Evolutionary conservation across 2,329 filamentous ascomycete species (phyloP), one percentile per base, ranked within the genome.

Genomic region (Alternaria burnsii): DNA sequence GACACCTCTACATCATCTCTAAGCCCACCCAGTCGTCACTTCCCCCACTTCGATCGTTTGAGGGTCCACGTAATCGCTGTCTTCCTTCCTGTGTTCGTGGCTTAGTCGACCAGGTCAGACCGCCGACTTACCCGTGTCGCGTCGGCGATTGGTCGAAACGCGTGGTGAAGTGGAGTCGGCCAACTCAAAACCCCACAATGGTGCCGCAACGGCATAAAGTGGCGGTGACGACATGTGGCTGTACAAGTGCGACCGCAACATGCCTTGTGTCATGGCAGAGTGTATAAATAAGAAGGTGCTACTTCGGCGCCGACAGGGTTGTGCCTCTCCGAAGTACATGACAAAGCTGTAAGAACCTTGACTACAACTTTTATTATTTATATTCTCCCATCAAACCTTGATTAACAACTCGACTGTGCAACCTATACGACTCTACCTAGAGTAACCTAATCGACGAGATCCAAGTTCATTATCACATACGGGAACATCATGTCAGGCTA

Each of bases 401-500:
- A 42, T 26, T 40, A 28, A 11, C 16, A 28, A 32, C 30, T 34
- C 22, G 20, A 41, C 18, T 34, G 11, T 38, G 11, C 26, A 20
- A 24, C 11, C 40, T 14, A 9, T 22, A 24, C 53, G 22, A 24
- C 43, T n/a, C 50, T 36, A 51, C 34, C 28, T 34, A 51, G 5
- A 43, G 7, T 16, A 28, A 20, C 50, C 22, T 28, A 48, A 16
- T 44, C 10, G 14, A 12, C 7, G 32, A 0, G 4, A 36, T 22
- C 26, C 20, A 40, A 22, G n/a, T 41, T 20, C 42, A 18, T 42
- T 12, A 7, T 14, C 20, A 28, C 14, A 20, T 22, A 51, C 24
- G 18, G 44, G 42, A 16, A 38, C 28, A 63, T 24, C 36, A 66
- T 68, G 65, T 66, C 63, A 38, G 51, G 58, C 26, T 65, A 66